Percentiles rank a stretch among this genome's conserved stretches.
These are phyloP conservation scores for Cercospora citrullina DNA, from an alignment of 2,329 filamentous ascomycete genomes.

Conservation along the genomic window DNA sequence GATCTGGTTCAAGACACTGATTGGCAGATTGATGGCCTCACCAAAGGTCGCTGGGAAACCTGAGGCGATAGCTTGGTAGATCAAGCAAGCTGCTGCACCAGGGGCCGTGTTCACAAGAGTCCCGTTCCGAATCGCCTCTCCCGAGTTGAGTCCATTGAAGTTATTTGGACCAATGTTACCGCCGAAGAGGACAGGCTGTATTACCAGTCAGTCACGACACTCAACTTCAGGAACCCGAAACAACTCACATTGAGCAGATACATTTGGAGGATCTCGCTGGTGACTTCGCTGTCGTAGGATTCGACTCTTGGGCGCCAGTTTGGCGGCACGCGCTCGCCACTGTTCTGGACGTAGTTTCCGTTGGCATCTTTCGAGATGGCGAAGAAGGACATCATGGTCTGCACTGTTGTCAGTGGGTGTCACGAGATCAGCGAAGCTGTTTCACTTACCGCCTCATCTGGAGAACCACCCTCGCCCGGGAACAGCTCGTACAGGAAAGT, in stretches of 20 bases:
- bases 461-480: conserved; percentile 38
- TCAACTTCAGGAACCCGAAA: too few species aligned
- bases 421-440: neutral
- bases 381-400: conserved; percentile 44
- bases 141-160: conserved; percentile 40
- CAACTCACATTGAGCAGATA: conserved; percentile 36
- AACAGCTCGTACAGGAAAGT: conserved; percentile 48
- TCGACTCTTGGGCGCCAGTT: conserved; percentile 35
- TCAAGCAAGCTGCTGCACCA: conserved; percentile 40
- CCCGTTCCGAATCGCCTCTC: conserved; percentile 36
- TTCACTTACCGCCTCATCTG: conserved; percentile 31
- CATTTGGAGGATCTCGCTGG: conserved; percentile 43
- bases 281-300: conserved; percentile 42
- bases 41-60: conserved; percentile 27
- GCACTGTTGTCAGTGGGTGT: too few species aligned
- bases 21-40: conserved; percentile 17
- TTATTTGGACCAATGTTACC: conserved; percentile 35
- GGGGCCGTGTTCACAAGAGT: conserved; percentile 35
- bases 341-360: conserved; percentile 44
- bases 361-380: conserved; percentile 40
- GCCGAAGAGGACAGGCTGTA: conserved; percentile 40
- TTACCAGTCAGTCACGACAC: conserved; percentile 22
- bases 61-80: conserved; percentile 46
- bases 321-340: conserved; percentile 42
- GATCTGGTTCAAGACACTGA: conserved; percentile 19